Evolutionary conservation across 2,329 filamentous ascomycete species (phyloP), one percentile per base, ranked within the genome.

Genomic region (Erysiphe pulchra): DNA sequence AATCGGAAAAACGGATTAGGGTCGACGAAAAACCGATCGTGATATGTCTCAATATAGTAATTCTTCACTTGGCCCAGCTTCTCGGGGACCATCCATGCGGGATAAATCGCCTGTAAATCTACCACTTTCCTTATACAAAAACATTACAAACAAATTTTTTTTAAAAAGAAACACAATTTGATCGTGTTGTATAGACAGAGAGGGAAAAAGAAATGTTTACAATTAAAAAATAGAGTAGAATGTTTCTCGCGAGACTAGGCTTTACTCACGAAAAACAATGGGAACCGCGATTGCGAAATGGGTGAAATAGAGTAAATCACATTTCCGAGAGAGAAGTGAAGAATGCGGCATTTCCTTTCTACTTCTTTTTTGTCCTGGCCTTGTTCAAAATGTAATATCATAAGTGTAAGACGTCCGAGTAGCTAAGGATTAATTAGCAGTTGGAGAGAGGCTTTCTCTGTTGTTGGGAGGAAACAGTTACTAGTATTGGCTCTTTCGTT

Each of bases 261-360:
- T 41, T 42, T 18, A 57, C 65, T 50, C 61, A 77, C 74, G 59
- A 50, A 77, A 66, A 60, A 77, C 70, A 36, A 77, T 63, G 0
- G 73, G 71, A 32, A 78, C 56, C 54, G 77, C 73, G 18, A 71
- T 67, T 45, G 64, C 46, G 59, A 80, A 80, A 62, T 78, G 78
- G 36, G 66, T 51, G 5, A 78, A 62, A 52, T 73, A 72, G 4
- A 48, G 48, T 0, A 57, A 50, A 42, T 60, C 57, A 32, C 53
- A 49, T 44, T 59, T 59, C 14, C 57, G 11, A 34, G 32, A 4
- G 11, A 34, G 14, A n/a, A 34, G 32, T 12, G 32, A 34, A 24
- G 20, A 3, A 24, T 24, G 20, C 3, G 20, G 20, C 20, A 24
- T 24, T 24, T 24, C 6, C 20, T 6, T 24, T 6, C 6, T 24